phyloP scores from a whole-genome alignment of 176 grass and related monocot genomes.

The Rhynchospora pubera region DNA sequence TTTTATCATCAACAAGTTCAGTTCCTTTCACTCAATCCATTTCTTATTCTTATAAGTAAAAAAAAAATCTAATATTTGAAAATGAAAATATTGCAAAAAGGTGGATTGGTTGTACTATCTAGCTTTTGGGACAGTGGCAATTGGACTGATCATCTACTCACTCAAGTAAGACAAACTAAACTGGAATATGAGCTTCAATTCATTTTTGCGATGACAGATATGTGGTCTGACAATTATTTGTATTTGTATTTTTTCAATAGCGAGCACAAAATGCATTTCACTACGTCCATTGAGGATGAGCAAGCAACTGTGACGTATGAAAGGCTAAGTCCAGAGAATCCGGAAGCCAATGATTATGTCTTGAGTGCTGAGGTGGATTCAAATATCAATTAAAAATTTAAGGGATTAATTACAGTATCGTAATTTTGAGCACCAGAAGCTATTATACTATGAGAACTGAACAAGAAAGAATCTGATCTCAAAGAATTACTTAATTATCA shows the following conservation, averaged over 20 bases:
- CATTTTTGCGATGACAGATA: not conserved
- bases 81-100: slow-evolving; percentile 9
- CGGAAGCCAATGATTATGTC: not conserved
- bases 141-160: slow-evolving; percentile 35
- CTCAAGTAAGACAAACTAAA: slow-evolving; percentile 18
- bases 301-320: not conserved
- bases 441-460: too few species aligned
- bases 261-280: not conserved
- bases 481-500: not conserved
- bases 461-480: not conserved
- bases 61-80: not conserved
- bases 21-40: not conserved
- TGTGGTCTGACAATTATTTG: not conserved
- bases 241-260: not conserved
- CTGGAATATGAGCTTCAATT: not conserved
- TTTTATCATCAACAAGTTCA: slow-evolving; percentile 39
- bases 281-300: not conserved
- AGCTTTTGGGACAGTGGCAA: slow-evolving; percentile 20
- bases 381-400: not conserved
- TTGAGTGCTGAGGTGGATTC: not conserved
- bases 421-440: not conserved
- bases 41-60: not conserved
- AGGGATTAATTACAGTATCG: not conserved
- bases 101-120: slow-evolving; percentile 34
- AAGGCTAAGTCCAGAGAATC: slow-evolving; percentile 9